Evolutionary conservation across 805 yeast genomes (phyloP).

Genomic region (Zygosaccharomyces gambellarensis): DNA sequence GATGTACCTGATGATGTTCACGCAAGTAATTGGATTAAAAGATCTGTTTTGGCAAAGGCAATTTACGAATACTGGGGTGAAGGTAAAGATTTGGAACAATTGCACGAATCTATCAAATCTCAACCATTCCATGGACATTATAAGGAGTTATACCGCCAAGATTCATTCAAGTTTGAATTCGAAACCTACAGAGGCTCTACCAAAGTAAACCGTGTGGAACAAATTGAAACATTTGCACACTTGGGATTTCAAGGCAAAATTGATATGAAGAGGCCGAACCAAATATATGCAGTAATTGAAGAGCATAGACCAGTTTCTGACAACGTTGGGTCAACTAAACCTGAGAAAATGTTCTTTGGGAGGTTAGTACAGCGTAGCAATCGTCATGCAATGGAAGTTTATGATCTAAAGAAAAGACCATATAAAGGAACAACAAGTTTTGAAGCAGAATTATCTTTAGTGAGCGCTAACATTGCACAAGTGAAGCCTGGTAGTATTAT

Average conservation of each 20-base stretch:
- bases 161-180: constrained; percentile 76
- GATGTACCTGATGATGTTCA: constrained; percentile 59
- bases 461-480: constrained; percentile 83
- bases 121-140: constrained; percentile 22
- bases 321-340: constrained; percentile 41
- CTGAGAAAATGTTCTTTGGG: constrained; percentile 67
- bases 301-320: constrained; percentile 52
- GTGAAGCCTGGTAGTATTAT: constrained; percentile 59
- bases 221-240: constrained; percentile 69
- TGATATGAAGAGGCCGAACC: constrained; percentile 69
- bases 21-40: constrained; percentile 56
- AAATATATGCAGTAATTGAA: constrained; percentile 67
- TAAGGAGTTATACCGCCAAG: constrained; percentile 35
- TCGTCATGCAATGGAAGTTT: constrained; percentile 64
- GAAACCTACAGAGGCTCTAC: constrained; percentile 71
- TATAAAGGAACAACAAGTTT: constrained; percentile 96
- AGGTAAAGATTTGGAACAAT: constrained; percentile 49
- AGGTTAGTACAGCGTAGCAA: constrained; percentile 61
- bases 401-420: constrained; percentile 74
- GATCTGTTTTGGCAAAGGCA: constrained; percentile 68
- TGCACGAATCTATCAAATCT: constrained; percentile 47
- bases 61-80: constrained; percentile 80
- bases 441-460: constrained; percentile 86
- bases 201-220: constrained; percentile 41
- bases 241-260: constrained; percentile 74